Conservation (phyloP, 2,329 filamentous ascomycete species). For the Aspergillus aculeatus region DNA sequence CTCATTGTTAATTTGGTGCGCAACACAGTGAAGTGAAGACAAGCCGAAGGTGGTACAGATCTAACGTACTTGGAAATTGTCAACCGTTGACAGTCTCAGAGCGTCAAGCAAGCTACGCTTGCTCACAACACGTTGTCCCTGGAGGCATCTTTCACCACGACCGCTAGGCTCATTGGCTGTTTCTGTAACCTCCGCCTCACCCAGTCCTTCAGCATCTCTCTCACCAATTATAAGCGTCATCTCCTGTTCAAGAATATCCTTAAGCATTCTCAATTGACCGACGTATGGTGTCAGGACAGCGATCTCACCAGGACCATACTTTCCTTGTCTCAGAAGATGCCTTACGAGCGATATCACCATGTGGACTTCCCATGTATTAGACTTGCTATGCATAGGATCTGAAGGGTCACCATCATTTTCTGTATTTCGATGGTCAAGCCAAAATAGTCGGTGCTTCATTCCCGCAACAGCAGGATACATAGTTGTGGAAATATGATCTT, state of each 20-base stretch:
- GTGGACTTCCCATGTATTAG: slow-evolving; percentile 21
- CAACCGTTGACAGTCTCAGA: slow-evolving; percentile 6
- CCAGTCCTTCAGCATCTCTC: not conserved
- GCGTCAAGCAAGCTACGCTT: slow-evolving; percentile 1
- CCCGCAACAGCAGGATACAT: slow-evolving; percentile 3
- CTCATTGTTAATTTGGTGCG: not conserved
- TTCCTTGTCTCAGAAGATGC: slow-evolving; percentile 23
- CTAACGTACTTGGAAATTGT: slow-evolving; percentile 11
- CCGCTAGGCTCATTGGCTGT: not conserved
- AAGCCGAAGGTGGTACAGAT: not conserved
- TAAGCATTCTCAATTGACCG: slow-evolving; percentile 17
- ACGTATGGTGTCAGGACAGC: slow-evolving; percentile 24
- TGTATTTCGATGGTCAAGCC: slow-evolving; percentile 19
- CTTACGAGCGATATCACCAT: slow-evolving; percentile 22
- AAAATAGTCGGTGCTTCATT: slow-evolving; percentile 18
- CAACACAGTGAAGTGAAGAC: too few species aligned
- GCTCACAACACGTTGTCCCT: not conserved
- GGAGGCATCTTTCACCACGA: not conserved
- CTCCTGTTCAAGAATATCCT: not conserved
- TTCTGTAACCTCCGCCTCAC: not conserved
- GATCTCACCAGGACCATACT: slow-evolving; percentile 21
- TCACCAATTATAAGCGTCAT: slow-evolving; percentile 7
- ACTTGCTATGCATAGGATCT: slow-evolving; percentile 14
- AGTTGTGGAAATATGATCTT: not conserved
- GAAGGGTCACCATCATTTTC: slow-evolving; percentile 15